Percentiles rank a stretch among this genome's conserved stretches.
These are phyloP conservation scores for Diddensiella caesifluorescens DNA, from an alignment of 805 yeast genomes.

Conservation along the genomic window DNA sequence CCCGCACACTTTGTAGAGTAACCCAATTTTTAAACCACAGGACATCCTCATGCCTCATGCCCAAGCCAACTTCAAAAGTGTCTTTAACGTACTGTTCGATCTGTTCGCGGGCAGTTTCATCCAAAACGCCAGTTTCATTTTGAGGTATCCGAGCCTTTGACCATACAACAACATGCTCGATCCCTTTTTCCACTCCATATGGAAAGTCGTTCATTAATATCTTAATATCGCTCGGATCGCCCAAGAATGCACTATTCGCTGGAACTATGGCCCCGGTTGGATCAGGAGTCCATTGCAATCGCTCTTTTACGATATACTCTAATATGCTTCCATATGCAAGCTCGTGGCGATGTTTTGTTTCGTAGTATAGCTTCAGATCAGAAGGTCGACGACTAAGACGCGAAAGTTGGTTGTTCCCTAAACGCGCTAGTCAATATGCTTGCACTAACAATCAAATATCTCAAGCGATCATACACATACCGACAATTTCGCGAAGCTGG, in stretches of 20 bases:
- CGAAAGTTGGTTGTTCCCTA: slow-evolving; percentile 10
- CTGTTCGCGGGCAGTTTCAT: slow-evolving; percentile 32
- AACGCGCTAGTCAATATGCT: neutral
- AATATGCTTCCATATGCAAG: slow-evolving; percentile 19
- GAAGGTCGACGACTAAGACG: slow-evolving; percentile 18
- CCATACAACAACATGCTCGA: slow-evolving; percentile 55
- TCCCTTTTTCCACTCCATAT: slow-evolving; percentile 44
- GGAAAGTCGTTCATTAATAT: slow-evolving; percentile 52
- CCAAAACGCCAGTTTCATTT: slow-evolving; percentile 40
- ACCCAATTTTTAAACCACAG: slow-evolving; percentile 58
- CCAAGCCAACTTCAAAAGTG: slow-evolving; percentile 39
- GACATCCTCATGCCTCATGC: slow-evolving; percentile 35
- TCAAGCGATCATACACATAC: slow-evolving; percentile 11
- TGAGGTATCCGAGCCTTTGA: slow-evolving; percentile 41
- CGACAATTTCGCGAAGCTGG: slow-evolving; percentile 23
- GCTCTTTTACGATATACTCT: slow-evolving; percentile 17
- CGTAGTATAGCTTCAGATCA: slow-evolving; percentile 13
- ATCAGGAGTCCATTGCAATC: slow-evolving; percentile 18
- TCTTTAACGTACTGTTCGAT: slow-evolving; percentile 39
- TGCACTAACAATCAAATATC: neutral
- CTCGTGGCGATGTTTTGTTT: slow-evolving; percentile 13
- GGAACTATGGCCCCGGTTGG: slow-evolving; percentile 13
- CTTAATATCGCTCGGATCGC: slow-evolving; percentile 35
- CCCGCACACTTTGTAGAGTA: slow-evolving; percentile 49
- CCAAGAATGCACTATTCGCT: slow-evolving; percentile 11